Evolutionary conservation across 495 filamentous ascomycete species (phyloP), one percentile per base, ranked within the genome.

Genomic region (Massariosphaeria phaeospora): DNA sequence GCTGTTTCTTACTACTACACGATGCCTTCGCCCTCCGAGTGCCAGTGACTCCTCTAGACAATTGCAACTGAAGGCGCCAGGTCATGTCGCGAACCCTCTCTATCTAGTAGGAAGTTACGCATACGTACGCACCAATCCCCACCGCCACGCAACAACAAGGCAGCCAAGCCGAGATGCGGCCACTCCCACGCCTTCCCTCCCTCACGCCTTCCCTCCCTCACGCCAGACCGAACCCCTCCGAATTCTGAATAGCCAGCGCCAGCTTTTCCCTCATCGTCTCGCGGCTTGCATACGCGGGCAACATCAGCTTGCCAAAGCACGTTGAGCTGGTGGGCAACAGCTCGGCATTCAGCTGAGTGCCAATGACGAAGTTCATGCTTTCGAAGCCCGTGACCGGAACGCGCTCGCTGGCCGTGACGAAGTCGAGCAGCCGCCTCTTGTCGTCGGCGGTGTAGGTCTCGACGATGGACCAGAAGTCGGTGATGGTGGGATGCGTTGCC

Each of bases 371-470:
- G 70, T 83, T 80, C 40, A 96, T 73, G 55, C 83, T 87, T 54
- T 76, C 75, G 54, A 88, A 78, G 10, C 91, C 91, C 31, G 84
- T 88, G 1, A 95, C 86, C 0, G 93, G 93, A 5, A 97, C 76
- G 8, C 93, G 81, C 67, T 95, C 90, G 67, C 84, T 91, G 3
- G 90, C 89, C 20, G 93, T 98, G 20, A 97, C 91, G 59, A 98
- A 98, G 67, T 96, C 90, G 48, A 98, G 74, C 41, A 98, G 73
- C 62, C 77, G 76, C 27, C 80, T 76, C 63, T 84, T 83, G 72
- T 83, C 81, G 41, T 77, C 76, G n/a, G 84, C 73, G 27, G 64
- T 74, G 66, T 83, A 95, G 7, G 66, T 60, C 49, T 76, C 79
- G 5, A 91, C 83, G 8, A 95, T 77, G 25, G 69, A 74, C 93